A percentile compares a stretch with the other conserved stretches of the same genome.
phyloP scores from a whole-genome alignment of 768 basidiomycete species.

The Filobasidium wieringae region DNA sequence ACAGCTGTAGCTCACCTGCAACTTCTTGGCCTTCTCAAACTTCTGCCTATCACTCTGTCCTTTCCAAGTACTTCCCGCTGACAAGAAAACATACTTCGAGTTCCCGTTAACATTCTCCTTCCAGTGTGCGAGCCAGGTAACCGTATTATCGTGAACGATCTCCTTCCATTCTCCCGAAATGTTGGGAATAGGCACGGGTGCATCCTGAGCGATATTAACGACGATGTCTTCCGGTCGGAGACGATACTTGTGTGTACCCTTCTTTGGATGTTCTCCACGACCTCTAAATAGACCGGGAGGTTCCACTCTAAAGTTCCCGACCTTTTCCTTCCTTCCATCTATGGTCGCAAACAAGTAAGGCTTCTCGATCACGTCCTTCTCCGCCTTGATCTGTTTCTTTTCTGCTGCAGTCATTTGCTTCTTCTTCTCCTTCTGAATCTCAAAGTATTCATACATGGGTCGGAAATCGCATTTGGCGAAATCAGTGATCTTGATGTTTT shows the following conservation, averaged over 20 bases:
- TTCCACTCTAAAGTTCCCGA: slow-evolving; percentile 96
- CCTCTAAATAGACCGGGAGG: slow-evolving; percentile 97
- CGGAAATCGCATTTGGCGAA: slow-evolving; percentile 84
- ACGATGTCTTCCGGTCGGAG: slow-evolving; percentile 91
- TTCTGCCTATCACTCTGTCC: slow-evolving; percentile 96
- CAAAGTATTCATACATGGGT: slow-evolving; percentile 86
- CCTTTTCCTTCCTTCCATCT: slow-evolving; percentile 93
- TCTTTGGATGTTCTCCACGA: slow-evolving; percentile 96
- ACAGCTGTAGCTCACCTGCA: slow-evolving; percentile 55
- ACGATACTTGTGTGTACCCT: slow-evolving; percentile 85
- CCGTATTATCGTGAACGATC: slow-evolving; percentile 71
- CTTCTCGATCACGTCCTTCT: slow-evolving; percentile 68
- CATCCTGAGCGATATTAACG: slow-evolving; percentile 74
- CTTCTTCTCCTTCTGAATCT: slow-evolving; percentile 83
- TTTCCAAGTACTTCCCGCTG: slow-evolving; percentile 93
- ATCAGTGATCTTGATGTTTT: slow-evolving; percentile 59
- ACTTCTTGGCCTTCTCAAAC: slow-evolving; percentile 93
- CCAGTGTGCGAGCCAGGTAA: slow-evolving; percentile 98
- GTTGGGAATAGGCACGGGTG: slow-evolving; percentile 71
- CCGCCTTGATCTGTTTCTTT: slow-evolving; percentile 82
- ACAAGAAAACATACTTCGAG: slow-evolving; percentile 94
- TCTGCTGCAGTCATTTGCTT: slow-evolving; percentile 71
- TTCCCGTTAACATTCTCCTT: slow-evolving; percentile 94
- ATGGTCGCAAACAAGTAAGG: slow-evolving; percentile 77
- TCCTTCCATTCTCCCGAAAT: slow-evolving; percentile 70